Evolutionary conservation across 805 yeast genomes (phyloP).

Genomic region (Metschnikowia proteae): DNA sequence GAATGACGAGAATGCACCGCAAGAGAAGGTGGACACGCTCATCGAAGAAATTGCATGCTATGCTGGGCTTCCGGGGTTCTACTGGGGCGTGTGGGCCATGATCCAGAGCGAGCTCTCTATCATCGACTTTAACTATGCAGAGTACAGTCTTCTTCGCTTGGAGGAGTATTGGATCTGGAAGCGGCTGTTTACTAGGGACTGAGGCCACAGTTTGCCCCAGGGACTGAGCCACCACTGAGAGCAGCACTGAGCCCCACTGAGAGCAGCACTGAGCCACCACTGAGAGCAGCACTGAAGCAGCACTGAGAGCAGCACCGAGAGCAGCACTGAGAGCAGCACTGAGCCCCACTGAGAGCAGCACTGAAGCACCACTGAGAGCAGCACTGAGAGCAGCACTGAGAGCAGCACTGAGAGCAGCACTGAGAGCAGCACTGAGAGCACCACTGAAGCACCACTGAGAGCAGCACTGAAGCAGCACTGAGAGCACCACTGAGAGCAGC

Average conservation of each 20-base stretch:
- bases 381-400: background rate
- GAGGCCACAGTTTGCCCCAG: background rate
- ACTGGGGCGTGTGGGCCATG: slow-evolving; percentile 84
- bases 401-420: no score
- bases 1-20: slow-evolving; percentile 25
- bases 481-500: no score
- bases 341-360: no score
- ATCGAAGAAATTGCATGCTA: slow-evolving; percentile 55
- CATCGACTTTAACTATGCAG: slow-evolving; percentile 67
- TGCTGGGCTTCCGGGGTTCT: slow-evolving; percentile 80
- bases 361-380: no score
- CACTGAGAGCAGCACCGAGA: background rate
- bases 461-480: no score
- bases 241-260: no score
- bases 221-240: no score
- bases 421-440: background rate
- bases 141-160: slow-evolving; percentile 56
- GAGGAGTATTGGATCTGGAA: slow-evolving; percentile 74
- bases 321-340: background rate
- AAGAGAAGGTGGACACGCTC: slow-evolving; percentile 37
- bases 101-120: slow-evolving; percentile 66
- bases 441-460: no score
- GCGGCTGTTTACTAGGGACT: slow-evolving; percentile 13
- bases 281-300: no score
- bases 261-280: background rate